Conservation (phyloP, 1,284 basidiomycete genomes). For the Gastroboletus turbinatus region DNA sequence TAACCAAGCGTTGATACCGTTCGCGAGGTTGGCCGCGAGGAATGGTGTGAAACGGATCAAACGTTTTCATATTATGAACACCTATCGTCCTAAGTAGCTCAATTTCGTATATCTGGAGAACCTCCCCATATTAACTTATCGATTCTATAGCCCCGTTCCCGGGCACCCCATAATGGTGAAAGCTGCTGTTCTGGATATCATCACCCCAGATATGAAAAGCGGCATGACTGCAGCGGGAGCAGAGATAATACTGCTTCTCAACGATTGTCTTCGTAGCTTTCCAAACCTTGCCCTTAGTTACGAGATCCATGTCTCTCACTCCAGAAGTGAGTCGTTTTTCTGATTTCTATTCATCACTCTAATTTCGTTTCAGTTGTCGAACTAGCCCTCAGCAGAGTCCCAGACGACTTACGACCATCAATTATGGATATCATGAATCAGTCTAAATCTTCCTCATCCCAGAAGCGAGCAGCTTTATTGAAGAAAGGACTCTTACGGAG, state of each 20-base stretch:
- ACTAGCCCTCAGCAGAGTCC: conserved; percentile 57
- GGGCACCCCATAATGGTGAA: conserved; percentile 73
- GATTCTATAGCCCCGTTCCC: conserved; percentile 47
- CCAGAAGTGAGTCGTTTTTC: conserved; percentile 50
- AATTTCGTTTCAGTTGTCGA: conserved; percentile 53
- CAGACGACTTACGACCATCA: conserved; percentile 49
- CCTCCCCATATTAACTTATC: not conserved
- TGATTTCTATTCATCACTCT: not conserved
- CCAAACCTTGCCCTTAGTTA: conserved; percentile 65
- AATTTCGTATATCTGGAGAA: not conserved
- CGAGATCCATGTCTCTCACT: conserved; percentile 74
- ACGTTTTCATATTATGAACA: conserved; percentile 81
- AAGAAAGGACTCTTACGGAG: conserved; percentile 65
- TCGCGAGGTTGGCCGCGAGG: conserved; percentile 83
- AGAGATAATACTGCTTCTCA: conserved; percentile 67
- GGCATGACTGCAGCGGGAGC: conserved; percentile 66
- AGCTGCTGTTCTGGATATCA: conserved; percentile 77
- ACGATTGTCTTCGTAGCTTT: conserved; percentile 66
- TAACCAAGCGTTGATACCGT: conserved; percentile 75
- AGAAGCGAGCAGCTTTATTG: conserved; percentile 65
- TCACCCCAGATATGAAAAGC: conserved; percentile 63
- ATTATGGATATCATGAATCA: conserved; percentile 64
- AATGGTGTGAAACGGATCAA: conserved; percentile 80
- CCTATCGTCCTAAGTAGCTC: conserved; percentile 64
- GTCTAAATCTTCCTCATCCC: conserved; percentile 59